A percentile compares a stretch with the other conserved stretches of the same genome.
These are phyloP conservation scores for Diaporthe longicolla DNA, from an alignment of 2,329 filamentous ascomycete species.

Conservation along the genomic window DNA sequence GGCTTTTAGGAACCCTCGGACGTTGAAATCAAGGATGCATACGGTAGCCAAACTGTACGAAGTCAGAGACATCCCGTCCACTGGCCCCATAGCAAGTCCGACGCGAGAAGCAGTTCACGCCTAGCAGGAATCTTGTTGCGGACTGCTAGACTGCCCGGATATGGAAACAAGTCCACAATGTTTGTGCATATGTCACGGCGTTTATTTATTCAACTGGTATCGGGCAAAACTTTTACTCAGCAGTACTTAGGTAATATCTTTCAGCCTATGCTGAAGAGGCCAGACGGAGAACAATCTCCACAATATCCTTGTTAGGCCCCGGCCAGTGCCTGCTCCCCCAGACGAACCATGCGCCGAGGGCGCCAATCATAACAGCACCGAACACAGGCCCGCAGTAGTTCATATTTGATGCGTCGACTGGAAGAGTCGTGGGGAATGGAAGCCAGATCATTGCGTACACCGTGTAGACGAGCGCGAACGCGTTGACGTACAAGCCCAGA, in stretches of 20 bases:
- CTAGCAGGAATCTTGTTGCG: not conserved
- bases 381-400: not conserved
- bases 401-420: not conserved
- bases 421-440: not conserved
- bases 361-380: not conserved
- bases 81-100: not conserved
- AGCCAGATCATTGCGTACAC: not conserved
- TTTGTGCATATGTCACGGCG: not conserved
- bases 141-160: not conserved
- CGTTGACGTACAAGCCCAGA: not conserved
- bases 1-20: no score
- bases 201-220: not conserved
- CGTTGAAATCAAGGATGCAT: no score
- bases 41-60: no score
- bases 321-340: not conserved
- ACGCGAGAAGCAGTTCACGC: not conserved
- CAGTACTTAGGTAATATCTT: not conserved
- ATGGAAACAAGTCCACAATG: not conserved
- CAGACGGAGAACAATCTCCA: constrained; percentile 4
- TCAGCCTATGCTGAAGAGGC: not conserved
- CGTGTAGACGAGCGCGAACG: not conserved
- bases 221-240: not conserved
- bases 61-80: not conserved
- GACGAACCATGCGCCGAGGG: not conserved
- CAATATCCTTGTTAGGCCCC: not conserved